These are phyloP conservation scores for Carex kokanica DNA, from an alignment of 176 grass and related monocot species.

Conservation along the genomic window DNA sequence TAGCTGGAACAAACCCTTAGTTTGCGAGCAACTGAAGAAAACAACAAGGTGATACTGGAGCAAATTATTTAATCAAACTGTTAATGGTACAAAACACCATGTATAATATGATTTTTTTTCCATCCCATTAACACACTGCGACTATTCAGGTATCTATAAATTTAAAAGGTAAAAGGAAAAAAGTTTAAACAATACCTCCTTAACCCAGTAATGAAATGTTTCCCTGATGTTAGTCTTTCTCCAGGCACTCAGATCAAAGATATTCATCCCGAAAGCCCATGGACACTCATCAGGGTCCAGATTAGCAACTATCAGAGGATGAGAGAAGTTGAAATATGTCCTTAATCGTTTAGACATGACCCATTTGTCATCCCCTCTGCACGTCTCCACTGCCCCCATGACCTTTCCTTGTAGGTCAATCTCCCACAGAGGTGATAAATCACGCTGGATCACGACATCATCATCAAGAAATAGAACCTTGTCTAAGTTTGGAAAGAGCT, in stretches of 20 bases:
- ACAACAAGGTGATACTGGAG: not conserved
- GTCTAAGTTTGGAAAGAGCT: conserved; percentile 86
- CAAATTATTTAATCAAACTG: not conserved
- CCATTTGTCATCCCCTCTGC: conserved; percentile 79
- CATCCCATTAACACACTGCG: not conserved
- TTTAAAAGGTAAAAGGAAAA: not conserved
- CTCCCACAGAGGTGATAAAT: conserved; percentile 76
- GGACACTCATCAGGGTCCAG: conserved; percentile 87
- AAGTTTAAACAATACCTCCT: conserved; percentile 47
- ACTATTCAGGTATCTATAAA: not conserved
- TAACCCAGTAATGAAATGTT: conserved; percentile 91
- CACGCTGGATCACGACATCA: conserved; percentile 77
- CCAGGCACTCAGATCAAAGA: conserved; percentile 79
- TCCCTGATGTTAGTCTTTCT: conserved; percentile 82
- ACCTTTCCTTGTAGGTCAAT: conserved; percentile 78
- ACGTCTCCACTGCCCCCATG: conserved; percentile 89
- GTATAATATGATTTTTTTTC: not conserved
- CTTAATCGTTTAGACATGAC: conserved; percentile 91
- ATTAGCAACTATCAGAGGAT: conserved; percentile 62
- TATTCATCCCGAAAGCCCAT: conserved; percentile 94
- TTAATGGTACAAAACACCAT: not conserved
- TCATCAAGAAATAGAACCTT: conserved; percentile 96
- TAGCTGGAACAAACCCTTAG: not conserved
- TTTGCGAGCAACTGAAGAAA: not conserved
- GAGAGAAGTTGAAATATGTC: conserved; percentile 95